These are phyloP conservation scores for Domatiomyces globalis DNA, from an alignment of 2,329 filamentous ascomycete species.

Conservation along the genomic window DNA sequence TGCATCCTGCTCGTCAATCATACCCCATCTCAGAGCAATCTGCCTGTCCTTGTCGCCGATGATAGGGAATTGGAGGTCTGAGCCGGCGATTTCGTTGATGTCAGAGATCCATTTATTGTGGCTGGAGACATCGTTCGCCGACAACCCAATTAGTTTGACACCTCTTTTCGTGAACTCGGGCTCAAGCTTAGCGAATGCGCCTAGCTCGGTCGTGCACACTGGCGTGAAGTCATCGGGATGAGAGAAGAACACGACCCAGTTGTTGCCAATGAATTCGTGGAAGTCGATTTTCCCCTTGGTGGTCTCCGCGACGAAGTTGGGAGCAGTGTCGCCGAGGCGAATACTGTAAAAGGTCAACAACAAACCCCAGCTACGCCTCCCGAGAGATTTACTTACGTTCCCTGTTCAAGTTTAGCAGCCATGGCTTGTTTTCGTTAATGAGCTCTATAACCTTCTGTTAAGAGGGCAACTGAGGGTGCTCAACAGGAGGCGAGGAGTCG, in stretches of 20 bases:
- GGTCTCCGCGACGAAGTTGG: conserved; percentile 56
- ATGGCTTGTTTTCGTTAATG: background rate
- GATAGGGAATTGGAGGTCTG: conserved; percentile 29
- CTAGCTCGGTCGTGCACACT: conserved; percentile 46
- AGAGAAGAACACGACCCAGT: conserved; percentile 57
- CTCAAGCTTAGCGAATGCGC: conserved; percentile 50
- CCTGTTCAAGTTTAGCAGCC: background rate
- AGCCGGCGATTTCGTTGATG: conserved; percentile 30
- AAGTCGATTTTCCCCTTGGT: conserved; percentile 54
- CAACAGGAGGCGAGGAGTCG: background rate
- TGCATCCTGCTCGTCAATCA: conserved; percentile 28
- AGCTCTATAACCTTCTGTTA: background rate
- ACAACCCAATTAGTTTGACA: conserved; percentile 48
- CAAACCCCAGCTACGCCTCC: background rate
- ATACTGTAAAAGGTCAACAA: conserved; percentile 28
- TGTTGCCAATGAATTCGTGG: conserved; percentile 57
- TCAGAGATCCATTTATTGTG: conserved; percentile 42
- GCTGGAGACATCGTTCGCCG: conserved; percentile 44
- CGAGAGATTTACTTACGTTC: background rate
- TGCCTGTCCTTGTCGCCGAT: conserved; percentile 32
- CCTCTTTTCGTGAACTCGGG: conserved; percentile 48
- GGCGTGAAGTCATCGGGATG: conserved; percentile 40
- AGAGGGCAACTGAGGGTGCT: background rate
- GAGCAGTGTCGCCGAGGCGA: conserved; percentile 51
- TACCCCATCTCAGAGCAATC: conserved; percentile 29